Evolutionary conservation across 208 protist species (phyloP).

Genomic region (Naegleria fowleri): DNA sequence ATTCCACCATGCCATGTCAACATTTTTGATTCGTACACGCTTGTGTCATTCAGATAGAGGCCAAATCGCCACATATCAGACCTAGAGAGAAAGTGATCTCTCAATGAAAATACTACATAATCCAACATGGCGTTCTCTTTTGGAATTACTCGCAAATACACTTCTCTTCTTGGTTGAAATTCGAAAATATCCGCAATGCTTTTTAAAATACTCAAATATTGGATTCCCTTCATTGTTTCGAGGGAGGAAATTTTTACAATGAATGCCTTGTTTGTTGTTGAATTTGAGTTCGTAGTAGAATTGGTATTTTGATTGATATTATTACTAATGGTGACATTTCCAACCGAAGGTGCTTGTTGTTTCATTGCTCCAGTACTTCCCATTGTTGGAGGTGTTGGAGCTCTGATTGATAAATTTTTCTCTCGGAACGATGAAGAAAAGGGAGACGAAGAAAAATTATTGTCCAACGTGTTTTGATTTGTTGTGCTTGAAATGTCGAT

Average conservation of each 20-base stretch:
- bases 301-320: not conserved
- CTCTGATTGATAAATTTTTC: not conserved
- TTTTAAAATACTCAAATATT: not conserved
- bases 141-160: not conserved
- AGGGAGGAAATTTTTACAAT: not conserved
- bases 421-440: not conserved
- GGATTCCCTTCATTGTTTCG: not conserved
- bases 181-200: conserved; percentile 19
- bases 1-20: conserved; percentile 18
- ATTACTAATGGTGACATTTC: not conserved
- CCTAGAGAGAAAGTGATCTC: conserved; percentile 28
- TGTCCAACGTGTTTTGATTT: not conserved
- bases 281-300: not conserved
- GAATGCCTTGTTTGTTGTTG: not conserved
- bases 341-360: not conserved
- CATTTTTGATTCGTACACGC: not conserved
- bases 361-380: not conserved
- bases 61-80: conserved; percentile 28
- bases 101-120: conserved; percentile 21
- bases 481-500: not conserved
- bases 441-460: not conserved
- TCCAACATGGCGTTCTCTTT: not conserved
- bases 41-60: not conserved
- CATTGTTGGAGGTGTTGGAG: not conserved
- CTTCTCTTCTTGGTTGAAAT: conserved; percentile 6